These are phyloP conservation scores for Epipyxis sp. DNA, from an alignment of 108 stramenopile genomes.

Conservation along the genomic window DNA sequence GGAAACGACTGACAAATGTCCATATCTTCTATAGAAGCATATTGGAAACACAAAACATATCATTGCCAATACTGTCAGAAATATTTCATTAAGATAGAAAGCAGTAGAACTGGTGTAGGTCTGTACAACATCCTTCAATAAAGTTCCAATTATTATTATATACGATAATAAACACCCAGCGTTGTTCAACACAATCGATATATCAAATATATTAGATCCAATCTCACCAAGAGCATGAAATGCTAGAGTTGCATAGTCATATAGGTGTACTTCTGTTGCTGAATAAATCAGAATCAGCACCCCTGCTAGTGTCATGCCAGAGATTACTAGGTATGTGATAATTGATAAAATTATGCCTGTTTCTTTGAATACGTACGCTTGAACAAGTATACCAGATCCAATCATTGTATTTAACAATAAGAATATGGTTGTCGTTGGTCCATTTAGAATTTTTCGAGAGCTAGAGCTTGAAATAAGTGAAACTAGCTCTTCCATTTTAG, in stretches of 20 bases:
- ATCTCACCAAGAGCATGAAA: constrained; percentile 12
- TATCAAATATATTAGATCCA: constrained; percentile 31
- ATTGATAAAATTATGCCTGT: constrained; percentile 37
- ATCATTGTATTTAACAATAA: constrained; percentile 43
- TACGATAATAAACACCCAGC: constrained; percentile 35
- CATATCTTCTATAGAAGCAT: constrained; percentile 40
- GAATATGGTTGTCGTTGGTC: too few species aligned
- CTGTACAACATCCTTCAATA: constrained; percentile 9
- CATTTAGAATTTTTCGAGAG: too few species aligned
- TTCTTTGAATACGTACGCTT: constrained; percentile 37
- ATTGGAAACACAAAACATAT: constrained; percentile 33
- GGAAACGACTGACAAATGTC: not conserved
- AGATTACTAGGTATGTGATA: constrained; percentile 33
- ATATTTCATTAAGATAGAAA: not conserved
- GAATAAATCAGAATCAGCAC: constrained; percentile 32
- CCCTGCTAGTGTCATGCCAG: constrained; percentile 33
- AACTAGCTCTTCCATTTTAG: too few species aligned
- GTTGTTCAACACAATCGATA: constrained; percentile 20
- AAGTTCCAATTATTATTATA: constrained; percentile 34
- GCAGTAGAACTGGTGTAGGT: not conserved
- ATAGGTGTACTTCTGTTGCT: not conserved
- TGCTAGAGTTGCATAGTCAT: constrained; percentile 36
- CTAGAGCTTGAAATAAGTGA: too few species aligned
- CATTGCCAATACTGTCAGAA: constrained; percentile 19
- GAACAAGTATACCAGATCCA: constrained; percentile 37